Evolutionary conservation across 2,329 filamentous ascomycete genomes (phyloP), one percentile per base, ranked within the genome.

Genomic region (Clathrospora elynae): DNA sequence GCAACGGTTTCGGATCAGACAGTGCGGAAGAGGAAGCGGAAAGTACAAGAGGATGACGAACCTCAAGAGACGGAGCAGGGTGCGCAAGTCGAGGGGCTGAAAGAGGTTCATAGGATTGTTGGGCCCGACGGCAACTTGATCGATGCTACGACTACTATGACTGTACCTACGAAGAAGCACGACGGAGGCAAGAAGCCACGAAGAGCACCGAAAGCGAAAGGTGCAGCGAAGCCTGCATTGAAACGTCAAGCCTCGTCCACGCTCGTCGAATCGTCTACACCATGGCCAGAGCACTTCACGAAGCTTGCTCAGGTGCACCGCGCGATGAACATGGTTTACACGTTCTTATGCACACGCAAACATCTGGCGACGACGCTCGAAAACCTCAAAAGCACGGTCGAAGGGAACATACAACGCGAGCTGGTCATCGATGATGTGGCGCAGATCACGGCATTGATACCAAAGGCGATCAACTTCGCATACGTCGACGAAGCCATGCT

Each of bases 321-420:
- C 48, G 92, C 93, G 1, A 73, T 99, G 46, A 99, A 96, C 59
- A 74, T 97, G 2, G 90, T 97, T 1, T 96, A 90, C 60, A 97
- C 93, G 0, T 97, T 99, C 65, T 95, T 90, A 73, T 93, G 85
- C 65, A 92, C 92, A 1, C 84, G 93, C 31, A 96, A 95, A 66
- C 88, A 97, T 60, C 79, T 97, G 18, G 85, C 88, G 1, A 97
- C 93, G 0, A 96, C 92, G 0, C 90, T 96, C 55, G 87, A 93
- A 11, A 96, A 87, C 5, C 87, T 99, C 32, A 90, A 85, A 57
- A 81, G 83, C 6, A 82, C 92, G 0, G 92, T 97, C 1, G 90
- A 96, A 68, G 82, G 81, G 0, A 90, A 96, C 63, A 90, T 84
- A 47, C 85, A 87, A 58, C 79, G 82, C 16, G 75, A 83, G 12